Conservation (phyloP, 768 basidiomycete genomes). For the Paxillus rubicundulus region DNA sequence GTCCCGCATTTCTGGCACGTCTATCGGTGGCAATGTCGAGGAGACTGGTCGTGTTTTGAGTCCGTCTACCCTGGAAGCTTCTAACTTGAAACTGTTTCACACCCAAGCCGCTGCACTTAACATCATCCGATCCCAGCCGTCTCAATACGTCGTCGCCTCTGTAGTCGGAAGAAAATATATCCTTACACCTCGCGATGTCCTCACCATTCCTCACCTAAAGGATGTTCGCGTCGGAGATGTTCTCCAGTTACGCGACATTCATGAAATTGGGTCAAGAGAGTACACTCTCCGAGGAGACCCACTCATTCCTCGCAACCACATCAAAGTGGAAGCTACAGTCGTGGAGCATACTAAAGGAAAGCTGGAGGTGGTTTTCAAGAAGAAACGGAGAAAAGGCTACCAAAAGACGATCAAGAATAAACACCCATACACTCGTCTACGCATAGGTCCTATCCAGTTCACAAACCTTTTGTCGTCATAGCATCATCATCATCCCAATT, state of each 20-base stretch:
- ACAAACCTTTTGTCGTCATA: conserved; percentile 31
- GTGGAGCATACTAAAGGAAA: conserved; percentile 95
- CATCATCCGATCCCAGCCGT: conserved; percentile 86
- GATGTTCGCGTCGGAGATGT: conserved; percentile 84
- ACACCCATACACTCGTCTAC: conserved; percentile 91
- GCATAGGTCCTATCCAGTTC: conserved; percentile 79
- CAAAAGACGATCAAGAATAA: conserved; percentile 91
- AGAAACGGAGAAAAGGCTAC: conserved; percentile 98
- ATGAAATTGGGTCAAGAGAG: conserved; percentile 94
- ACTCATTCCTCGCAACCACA: conserved; percentile 57
- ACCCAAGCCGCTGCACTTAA: conserved; percentile 58
- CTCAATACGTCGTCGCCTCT: conserved; percentile 87
- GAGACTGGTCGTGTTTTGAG: conserved; percentile 99
- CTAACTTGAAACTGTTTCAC: conserved; percentile 26
- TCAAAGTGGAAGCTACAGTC: conserved; percentile 86
- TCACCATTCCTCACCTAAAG: conserved; percentile 90
- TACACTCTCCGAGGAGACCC: conserved; percentile 86
- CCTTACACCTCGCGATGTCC: conserved; percentile 83
- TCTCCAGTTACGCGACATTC: conserved; percentile 77
- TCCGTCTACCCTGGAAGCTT: conserved; percentile 40
- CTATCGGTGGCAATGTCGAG: conserved; percentile 91
- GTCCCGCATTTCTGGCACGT: conserved; percentile 92
- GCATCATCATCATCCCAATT: conserved; percentile 13
- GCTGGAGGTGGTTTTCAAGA: conserved; percentile 92
- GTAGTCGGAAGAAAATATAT: conserved; percentile 88